phyloP scores from a whole-genome alignment of 805 yeast genomes.

The Zygosaccharomyces kombuchaensis region DNA sequence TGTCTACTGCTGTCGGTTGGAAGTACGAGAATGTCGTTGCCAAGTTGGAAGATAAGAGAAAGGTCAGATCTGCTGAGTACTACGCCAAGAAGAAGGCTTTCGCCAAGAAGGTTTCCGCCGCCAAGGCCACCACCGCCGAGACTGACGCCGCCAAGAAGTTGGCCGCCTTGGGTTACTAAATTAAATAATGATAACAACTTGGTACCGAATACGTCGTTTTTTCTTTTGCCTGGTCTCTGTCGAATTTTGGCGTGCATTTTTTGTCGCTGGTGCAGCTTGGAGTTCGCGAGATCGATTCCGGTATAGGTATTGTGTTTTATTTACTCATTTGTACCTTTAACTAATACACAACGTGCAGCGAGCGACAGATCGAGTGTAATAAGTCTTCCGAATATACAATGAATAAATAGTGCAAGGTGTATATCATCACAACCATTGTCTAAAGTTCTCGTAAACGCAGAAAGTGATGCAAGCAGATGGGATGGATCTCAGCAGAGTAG shows the following conservation, averaged over 20 bases:
- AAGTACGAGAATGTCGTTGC: slow-evolving; percentile 98
- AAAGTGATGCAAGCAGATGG: slow-evolving; percentile 94
- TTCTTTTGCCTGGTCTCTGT: slow-evolving; percentile 6
- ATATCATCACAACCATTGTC: slow-evolving; percentile 21
- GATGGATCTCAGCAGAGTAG: slow-evolving; percentile 75
- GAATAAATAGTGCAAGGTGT: not conserved
- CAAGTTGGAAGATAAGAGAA: slow-evolving; percentile 98
- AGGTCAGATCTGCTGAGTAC: slow-evolving; percentile 98
- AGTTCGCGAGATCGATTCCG: slow-evolving; percentile 5
- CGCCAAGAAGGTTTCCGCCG: slow-evolving; percentile 85
- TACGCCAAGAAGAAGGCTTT: slow-evolving; percentile 98
- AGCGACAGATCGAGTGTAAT: not conserved
- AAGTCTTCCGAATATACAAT: not conserved
- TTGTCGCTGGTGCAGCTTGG: slow-evolving; percentile 1
- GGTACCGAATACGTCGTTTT: slow-evolving; percentile 17
- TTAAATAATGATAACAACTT: slow-evolving; percentile 27
- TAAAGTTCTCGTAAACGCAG: slow-evolving; percentile 69
- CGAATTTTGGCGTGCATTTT: not conserved
- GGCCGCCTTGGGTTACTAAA: slow-evolving; percentile 96
- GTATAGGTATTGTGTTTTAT: slow-evolving; percentile 18
- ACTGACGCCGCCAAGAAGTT: slow-evolving; percentile 89
- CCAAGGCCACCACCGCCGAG: slow-evolving; percentile 81
- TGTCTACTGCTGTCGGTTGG: slow-evolving; percentile 98
- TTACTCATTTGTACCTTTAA: slow-evolving; percentile 20
- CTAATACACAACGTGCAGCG: slow-evolving; percentile 9